A percentile compares a stretch with the other conserved stretches of the same genome.
Evolutionary conservation across 116 monocot species (phyloP).

Genomic region (Zostera marina): DNA sequence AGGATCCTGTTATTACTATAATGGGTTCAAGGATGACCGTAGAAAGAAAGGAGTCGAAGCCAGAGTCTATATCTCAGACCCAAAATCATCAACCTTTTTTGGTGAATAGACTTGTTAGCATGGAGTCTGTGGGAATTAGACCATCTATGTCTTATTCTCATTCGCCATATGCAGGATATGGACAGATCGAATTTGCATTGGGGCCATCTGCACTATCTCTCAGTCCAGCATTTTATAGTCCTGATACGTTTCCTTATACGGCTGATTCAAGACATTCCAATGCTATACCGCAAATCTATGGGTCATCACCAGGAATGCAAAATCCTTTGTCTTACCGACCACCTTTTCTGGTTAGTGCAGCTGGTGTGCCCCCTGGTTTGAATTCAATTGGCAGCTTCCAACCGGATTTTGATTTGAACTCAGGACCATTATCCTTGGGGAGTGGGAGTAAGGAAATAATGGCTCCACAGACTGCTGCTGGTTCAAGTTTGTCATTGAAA

Average conservation of each 20-base stretch:
- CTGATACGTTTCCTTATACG: conserved; percentile 35
- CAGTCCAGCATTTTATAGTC: conserved; percentile 19
- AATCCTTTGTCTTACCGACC: conserved; percentile 5
- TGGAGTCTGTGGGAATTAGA: conserved; percentile 13
- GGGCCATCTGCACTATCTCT: conserved; percentile 22
- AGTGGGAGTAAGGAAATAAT: conserved; percentile 7
- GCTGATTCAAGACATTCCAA: conserved; percentile 38
- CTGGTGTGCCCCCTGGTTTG: conserved; percentile 7
- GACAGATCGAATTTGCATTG: conserved; percentile 14
- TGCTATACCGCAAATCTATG: conserved; percentile 27
- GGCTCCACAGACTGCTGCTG: conserved; percentile 15
- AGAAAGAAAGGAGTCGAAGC: conserved; percentile 12
- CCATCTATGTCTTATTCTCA: conserved; percentile 27
- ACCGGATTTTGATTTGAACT: conserved; percentile 23
- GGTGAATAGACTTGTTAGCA: conserved; percentile 9
- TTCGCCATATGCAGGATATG: conserved; percentile 21
- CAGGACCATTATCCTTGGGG: conserved; percentile 9
- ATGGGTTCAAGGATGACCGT: conserved; percentile 45
- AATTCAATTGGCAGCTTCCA: conserved; percentile 7
- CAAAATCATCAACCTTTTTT: conserved; percentile 14
- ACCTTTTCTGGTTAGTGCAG: conserved; percentile 20
- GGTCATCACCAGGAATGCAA: conserved; percentile 14
- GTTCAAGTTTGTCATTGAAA: conserved; percentile 27
- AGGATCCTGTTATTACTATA: conserved; percentile 27
- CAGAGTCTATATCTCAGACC: conserved; percentile 9